Evolutionary conservation across 345 rosid species (phyloP), one percentile per base, ranked within the genome.

Genomic region (Gossypium australe): DNA sequence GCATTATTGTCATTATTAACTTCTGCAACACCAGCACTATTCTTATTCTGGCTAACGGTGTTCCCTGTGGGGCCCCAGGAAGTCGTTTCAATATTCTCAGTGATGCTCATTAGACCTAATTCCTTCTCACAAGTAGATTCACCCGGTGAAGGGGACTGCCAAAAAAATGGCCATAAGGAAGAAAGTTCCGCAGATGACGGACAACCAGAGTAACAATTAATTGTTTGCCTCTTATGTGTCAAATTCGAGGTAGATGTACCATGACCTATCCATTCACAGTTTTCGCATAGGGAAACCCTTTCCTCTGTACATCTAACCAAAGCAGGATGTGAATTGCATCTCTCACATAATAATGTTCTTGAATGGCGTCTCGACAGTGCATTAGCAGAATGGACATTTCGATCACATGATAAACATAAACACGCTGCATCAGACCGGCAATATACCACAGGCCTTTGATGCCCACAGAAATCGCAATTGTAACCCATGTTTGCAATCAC

Each of bases 391-490:
- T 96, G 99, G 58, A 96, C 97, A 82, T 86, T 88, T 56, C 97
- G 82, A 76, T 96, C 99, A 81, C 99, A 96, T 8, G 99, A 93
- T 47, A 96, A 89, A 80, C 98, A 96, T 47, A 96, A 82, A 80
- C 94, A 92, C 1, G 98, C 99, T 56, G 88, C 92, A 86, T 96
- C 99, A 0, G 99, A 96, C 29, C 95, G 86, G 79, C 99, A 96
- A 76, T 93, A 92, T 6, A 96, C 97, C 86, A 92, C 85, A 11
- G 99, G 87, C 84, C 97, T 90, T 83, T 90, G 95, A 75, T 90
- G 88, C 74, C 91, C 88, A 81, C 98, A 96, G 80, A 93, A 96
- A 78, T 96, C 99, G 82, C 99, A 96, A 61, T 86, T 78, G 83
- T 84, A 92, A 78, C 99, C 96, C 97, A 95, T 95, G 43, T 84